Evolutionary conservation across 192 early-diverging fungal species (phyloP).

Genomic region (Pilobolus umbonatus): DNA sequence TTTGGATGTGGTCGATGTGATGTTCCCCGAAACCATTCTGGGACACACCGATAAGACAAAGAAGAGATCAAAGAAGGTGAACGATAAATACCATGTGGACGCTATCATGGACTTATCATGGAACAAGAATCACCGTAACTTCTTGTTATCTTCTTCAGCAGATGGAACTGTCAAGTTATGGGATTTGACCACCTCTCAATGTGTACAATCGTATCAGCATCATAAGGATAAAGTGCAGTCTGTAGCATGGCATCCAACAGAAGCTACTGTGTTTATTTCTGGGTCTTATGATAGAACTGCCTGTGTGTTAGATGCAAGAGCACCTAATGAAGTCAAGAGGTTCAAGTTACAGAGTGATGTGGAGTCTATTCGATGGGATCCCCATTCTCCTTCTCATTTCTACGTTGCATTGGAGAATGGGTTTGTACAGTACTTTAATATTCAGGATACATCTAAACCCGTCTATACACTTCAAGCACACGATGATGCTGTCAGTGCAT

Average conservation of each 20-base stretch:
- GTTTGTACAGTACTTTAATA: slow-evolving; percentile 85
- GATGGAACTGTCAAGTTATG: slow-evolving; percentile 98
- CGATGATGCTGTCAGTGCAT: slow-evolving; percentile 79
- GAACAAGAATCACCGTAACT: slow-evolving; percentile 73
- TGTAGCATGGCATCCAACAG: slow-evolving; percentile 86
- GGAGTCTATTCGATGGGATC: slow-evolving; percentile 90
- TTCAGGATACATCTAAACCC: slow-evolving; percentile 51
- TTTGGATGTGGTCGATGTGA: slow-evolving; percentile 83
- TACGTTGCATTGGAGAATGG: slow-evolving; percentile 91
- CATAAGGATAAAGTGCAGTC: slow-evolving; percentile 89
- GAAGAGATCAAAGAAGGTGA: slow-evolving; percentile 51
- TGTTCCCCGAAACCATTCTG: slow-evolving; percentile 89
- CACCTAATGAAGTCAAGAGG: slow-evolving; percentile 62
- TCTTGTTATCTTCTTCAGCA: slow-evolving; percentile 88
- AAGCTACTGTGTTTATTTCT: slow-evolving; percentile 82
- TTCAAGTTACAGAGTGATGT: slow-evolving; percentile 83
- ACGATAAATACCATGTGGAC: slow-evolving; percentile 86
- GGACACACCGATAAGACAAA: slow-evolving; percentile 58
- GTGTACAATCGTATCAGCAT: slow-evolving; percentile 77
- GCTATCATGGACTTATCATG: slow-evolving; percentile 94
- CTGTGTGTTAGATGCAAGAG: slow-evolving; percentile 88
- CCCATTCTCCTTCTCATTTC: slow-evolving; percentile 71
- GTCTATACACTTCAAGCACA: slow-evolving; percentile 92
- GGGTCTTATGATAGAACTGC: slow-evolving; percentile 90
- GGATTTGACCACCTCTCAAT: slow-evolving; percentile 75